Evolutionary conservation across 805 yeast species (phyloP).

Genomic region (Candida saitoana): DNA sequence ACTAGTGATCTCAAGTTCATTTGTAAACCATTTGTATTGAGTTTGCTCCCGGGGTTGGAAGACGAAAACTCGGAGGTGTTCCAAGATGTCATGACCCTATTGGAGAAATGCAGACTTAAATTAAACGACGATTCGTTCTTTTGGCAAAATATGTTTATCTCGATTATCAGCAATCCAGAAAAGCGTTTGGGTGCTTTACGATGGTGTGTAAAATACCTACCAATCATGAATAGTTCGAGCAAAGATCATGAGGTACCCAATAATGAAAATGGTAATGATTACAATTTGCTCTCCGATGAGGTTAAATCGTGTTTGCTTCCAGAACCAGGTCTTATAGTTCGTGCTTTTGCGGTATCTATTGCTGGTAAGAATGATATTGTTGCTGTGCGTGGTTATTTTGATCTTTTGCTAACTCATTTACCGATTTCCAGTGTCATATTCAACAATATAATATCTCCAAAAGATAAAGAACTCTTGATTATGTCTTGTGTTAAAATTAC

Average conservation of each 20-base stretch:
- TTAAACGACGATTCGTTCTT: conserved; percentile 68
- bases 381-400: conserved; percentile 84
- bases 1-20: conserved; percentile 45
- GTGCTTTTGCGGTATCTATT: conserved; percentile 72
- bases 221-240: conserved; percentile 40
- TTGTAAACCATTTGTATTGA: conserved; percentile 65
- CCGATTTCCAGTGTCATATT: conserved; percentile 61
- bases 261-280: conserved; percentile 6
- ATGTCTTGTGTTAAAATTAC: conserved; percentile 66
- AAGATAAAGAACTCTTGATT: conserved; percentile 57
- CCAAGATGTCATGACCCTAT: conserved; percentile 51
- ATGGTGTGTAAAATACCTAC: conserved; percentile 67
- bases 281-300: conserved; percentile 33
- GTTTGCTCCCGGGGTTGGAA: conserved; percentile 83
- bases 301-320: conserved; percentile 65
- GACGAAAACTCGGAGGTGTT: conserved; percentile 88
- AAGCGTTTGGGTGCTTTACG: conserved; percentile 78
- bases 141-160: conserved; percentile 79
- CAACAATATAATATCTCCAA: conserved; percentile 40
- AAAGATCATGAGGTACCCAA: no score
- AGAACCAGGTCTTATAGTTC: conserved; percentile 71
- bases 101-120: conserved; percentile 56
- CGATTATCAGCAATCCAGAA: conserved; percentile 75
- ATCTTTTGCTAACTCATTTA: conserved; percentile 63
- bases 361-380: conserved; percentile 52